Conservation (phyloP, 805 yeast species). For the Ascoidea asiatica region DNA sequence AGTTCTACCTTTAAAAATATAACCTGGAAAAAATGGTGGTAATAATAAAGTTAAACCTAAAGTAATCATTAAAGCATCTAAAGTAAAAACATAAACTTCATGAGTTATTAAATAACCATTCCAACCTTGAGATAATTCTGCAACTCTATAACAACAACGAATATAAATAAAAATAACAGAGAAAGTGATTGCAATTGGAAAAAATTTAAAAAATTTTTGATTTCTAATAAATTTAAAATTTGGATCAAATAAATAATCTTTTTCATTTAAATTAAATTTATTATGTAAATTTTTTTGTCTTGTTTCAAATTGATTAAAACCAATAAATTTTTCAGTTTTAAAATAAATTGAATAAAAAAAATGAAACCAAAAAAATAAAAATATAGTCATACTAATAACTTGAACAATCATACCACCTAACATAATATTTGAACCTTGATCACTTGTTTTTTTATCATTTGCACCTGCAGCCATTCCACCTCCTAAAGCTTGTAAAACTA, state of each 20-base stretch:
- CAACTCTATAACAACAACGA: constrained; percentile 61
- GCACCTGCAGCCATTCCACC: constrained; percentile 53
- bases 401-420: constrained; percentile 71
- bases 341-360: constrained; percentile 28
- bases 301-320: neutral
- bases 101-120: constrained; percentile 46
- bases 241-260: constrained; percentile 19
- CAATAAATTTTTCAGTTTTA: neutral
- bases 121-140: constrained; percentile 67
- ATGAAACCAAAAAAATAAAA: constrained; percentile 33
- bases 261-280: constrained; percentile 2
- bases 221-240: constrained; percentile 22
- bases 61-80: constrained; percentile 52
- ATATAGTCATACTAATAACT: constrained; percentile 53
- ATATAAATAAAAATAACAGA: constrained; percentile 42
- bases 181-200: constrained; percentile 30
- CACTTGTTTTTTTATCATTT: constrained; percentile 2
- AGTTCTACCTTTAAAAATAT: constrained; percentile 30
- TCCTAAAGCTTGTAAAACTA: constrained; percentile 60
- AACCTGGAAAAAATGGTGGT: constrained; percentile 48
- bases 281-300: neutral
- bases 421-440: constrained; percentile 53
- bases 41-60: constrained; percentile 28
- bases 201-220: constrained; percentile 23
- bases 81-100: constrained; percentile 42